Conservation (phyloP, 1,284 basidiomycete genomes). For the Ganoderma sinense region DNA sequence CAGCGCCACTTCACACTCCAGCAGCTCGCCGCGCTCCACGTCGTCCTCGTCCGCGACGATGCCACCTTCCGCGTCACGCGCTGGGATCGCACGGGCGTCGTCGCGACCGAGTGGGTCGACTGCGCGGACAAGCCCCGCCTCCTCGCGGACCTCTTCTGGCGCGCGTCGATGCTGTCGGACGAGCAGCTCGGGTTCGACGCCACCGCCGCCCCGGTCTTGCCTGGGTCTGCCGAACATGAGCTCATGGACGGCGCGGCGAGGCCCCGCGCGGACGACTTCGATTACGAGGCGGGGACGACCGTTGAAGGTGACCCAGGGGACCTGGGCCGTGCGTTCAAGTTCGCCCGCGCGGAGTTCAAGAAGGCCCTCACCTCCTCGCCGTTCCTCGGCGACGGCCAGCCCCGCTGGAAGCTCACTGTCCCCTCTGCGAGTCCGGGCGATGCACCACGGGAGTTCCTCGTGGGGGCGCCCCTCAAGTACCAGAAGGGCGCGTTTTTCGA, state of each 20-base stretch:
- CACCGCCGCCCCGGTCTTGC: slow-evolving; percentile 8
- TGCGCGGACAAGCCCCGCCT: neutral
- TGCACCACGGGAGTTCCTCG: slow-evolving; percentile 7
- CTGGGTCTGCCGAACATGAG: slow-evolving; percentile 7
- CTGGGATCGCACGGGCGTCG: slow-evolving; percentile 1
- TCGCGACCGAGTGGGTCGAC: slow-evolving; percentile 4
- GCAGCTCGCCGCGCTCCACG: neutral
- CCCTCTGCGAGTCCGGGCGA: neutral
- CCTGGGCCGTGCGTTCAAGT: neutral
- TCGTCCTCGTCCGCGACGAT: slow-evolving; percentile 1
- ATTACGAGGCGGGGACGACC: neutral
- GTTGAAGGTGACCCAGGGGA: neutral
- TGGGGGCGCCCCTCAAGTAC: slow-evolving; percentile 1
- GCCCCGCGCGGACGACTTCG: neutral
- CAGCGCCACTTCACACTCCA: slow-evolving; percentile 1
- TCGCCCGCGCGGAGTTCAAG: neutral
- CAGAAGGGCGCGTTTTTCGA: neutral
- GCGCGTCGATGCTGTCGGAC: slow-evolving; percentile 13
- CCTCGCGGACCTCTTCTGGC: slow-evolving; percentile 12
- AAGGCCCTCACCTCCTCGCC: neutral
- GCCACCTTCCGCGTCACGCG: neutral
- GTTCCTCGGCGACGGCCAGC: neutral
- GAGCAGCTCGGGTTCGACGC: slow-evolving; percentile 19
- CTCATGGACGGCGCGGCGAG: slow-evolving; percentile 9
- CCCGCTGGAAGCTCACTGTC: slow-evolving; percentile 14